Base-by-base conservation (phyloP, 345 rosid species). In the Sonneratia caseolaris region DNA sequence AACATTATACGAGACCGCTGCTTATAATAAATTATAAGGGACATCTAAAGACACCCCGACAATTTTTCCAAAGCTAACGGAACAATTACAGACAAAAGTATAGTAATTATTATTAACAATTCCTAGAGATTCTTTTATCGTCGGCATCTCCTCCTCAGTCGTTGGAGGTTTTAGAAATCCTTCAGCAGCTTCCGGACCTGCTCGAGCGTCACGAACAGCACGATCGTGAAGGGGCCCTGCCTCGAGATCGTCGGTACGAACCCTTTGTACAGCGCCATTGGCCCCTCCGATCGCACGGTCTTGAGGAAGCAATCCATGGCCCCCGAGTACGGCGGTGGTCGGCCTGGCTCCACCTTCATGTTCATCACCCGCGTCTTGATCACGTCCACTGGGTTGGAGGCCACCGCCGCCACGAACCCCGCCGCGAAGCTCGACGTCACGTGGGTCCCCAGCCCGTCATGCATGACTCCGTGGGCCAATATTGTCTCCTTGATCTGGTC, bases 311-410 rank as follows among this genome's bases (percentile, higher is more conserved):
- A 89, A 78, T 92, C 93, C 66, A 78, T 7, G 11, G 96, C 91
- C 2, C 97, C 97, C 10, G 73, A 67, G 66, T 92, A 92, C 79
- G 93, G 93, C 56, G 92, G 84, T 64, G 76, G 83, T 19, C 71
- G 55, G 12, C 96, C 97, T 0, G 85, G 71, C 74, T 82, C 82
- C 70, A 88, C 96, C 77, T 84, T 92, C 97, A 89, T 89, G 76
- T 84, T 91, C 96, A 91, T 91, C 48, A 91, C 96, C 78, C 96
- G 49, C 0, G 97, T 92, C 80, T 90, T 92, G 1, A 92, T 88
- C 84, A 92, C 96, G 75, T 90, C 98, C 70, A 92, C 92, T 0
- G 98, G 98, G 62, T 90, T 90, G 7, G 92, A 84, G 32, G 79
- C 90, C 56, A 85, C 87, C n/a, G 92, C 80, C 15, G 98, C 98